Evolutionary conservation across 176 grass and related monocot genomes (phyloP).

Genomic region (Pharus latifolius): DNA sequence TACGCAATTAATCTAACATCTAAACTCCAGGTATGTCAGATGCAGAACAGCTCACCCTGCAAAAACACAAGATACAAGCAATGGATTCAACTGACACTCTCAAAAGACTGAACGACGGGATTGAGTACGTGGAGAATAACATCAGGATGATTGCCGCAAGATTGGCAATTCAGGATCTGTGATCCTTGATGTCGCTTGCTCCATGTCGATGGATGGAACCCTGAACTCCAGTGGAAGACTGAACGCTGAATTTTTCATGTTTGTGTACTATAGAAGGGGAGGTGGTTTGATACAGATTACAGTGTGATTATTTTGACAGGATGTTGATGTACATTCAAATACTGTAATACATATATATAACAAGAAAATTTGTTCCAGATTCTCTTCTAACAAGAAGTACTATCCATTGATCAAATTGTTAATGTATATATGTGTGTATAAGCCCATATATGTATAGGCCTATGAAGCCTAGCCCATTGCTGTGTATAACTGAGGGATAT

Average conservation of each 20-base stretch:
- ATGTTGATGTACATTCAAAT: background rate
- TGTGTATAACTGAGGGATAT: no score
- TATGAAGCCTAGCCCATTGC: no score
- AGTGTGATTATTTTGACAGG: background rate
- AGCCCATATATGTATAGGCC: no score
- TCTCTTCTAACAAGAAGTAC: background rate
- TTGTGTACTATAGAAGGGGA: background rate
- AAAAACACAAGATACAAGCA: constrained; percentile 63
- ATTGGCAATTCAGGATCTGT: constrained; percentile 88
- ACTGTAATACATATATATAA: background rate
- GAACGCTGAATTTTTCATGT: background rate
- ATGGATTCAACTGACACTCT: constrained; percentile 70
- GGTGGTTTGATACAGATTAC: background rate
- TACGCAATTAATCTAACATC: constrained; percentile 13
- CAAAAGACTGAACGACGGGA: constrained; percentile 50
- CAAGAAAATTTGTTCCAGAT: background rate
- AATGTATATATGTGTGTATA: no score
- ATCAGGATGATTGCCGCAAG: constrained; percentile 77
- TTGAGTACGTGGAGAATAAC: constrained; percentile 49
- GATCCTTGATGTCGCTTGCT: background rate
- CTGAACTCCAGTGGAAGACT: background rate
- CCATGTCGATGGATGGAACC: constrained; percentile 3
- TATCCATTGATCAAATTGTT: background rate
- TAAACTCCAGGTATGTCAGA: constrained; percentile 69
- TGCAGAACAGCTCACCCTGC: constrained; percentile 51